Evolutionary conservation across 225 moss, liverwort and hornwort species (phyloP).

Genomic region (Takakia lepidozioides): DNA sequence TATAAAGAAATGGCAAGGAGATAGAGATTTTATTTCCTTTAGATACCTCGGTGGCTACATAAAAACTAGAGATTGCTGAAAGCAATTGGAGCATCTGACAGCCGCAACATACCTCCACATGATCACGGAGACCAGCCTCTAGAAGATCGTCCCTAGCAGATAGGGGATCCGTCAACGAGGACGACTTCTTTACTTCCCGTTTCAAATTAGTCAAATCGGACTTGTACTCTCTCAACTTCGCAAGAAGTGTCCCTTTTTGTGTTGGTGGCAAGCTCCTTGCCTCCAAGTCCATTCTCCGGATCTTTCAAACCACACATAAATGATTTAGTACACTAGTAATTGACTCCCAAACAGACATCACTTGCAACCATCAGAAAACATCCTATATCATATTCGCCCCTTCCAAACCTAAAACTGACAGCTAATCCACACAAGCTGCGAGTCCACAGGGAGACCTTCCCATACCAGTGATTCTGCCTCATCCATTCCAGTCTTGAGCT

Average conservation of each 20-base stretch:
- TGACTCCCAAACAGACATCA: not conserved
- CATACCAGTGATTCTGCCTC: slow-evolving; percentile 77
- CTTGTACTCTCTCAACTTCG: slow-evolving; percentile 71
- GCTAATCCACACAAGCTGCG: not conserved
- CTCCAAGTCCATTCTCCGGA: slow-evolving; percentile 86
- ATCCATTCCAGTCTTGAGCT: slow-evolving; percentile 81
- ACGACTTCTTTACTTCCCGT: slow-evolving; percentile 57
- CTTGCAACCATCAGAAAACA: not conserved
- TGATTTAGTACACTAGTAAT: not conserved
- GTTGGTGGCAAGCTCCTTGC: slow-evolving; percentile 57
- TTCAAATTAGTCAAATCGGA: slow-evolving; percentile 62
- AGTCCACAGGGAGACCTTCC: not conserved
- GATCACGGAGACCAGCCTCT: slow-evolving; percentile 36
- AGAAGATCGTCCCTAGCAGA: slow-evolving; percentile 53
- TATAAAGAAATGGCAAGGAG: too few species aligned
- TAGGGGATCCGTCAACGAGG: slow-evolving; percentile 33
- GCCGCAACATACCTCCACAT: slow-evolving; percentile 35
- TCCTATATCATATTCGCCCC: too few species aligned
- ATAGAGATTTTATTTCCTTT: too few species aligned
- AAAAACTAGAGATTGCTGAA: too few species aligned
- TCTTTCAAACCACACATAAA: slow-evolving; percentile 26
- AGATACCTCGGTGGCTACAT: too few species aligned
- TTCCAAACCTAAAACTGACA: not conserved
- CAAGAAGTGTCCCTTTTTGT: slow-evolving; percentile 48
- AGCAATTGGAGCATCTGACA: too few species aligned